A percentile compares a stretch with the other conserved stretches of the same genome.
Conservation (phyloP, 2,329 filamentous ascomycete genomes). For the Aspergillus proliferans region DNA sequence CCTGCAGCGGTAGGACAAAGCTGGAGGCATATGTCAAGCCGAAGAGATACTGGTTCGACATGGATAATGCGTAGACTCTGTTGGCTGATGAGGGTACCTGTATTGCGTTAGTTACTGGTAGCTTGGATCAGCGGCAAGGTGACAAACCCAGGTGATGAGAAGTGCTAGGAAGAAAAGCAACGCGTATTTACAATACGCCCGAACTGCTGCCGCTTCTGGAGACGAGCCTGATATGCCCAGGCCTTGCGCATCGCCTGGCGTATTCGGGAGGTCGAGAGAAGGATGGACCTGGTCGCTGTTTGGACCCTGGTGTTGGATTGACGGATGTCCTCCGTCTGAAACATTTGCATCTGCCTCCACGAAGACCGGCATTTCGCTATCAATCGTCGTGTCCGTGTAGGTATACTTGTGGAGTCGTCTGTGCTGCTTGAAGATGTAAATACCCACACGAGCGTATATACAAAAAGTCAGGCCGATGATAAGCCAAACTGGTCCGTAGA, state of each 20-base stretch:
- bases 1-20: slow-evolving; percentile 68
- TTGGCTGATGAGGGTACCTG: slow-evolving; percentile 64
- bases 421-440: neutral
- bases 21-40: slow-evolving; percentile 62
- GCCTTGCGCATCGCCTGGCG: neutral
- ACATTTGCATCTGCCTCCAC: neutral
- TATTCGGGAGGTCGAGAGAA: neutral
- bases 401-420: neutral
- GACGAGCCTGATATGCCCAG: neutral
- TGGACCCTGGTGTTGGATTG: neutral
- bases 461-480: slow-evolving; percentile 7
- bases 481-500: slow-evolving; percentile 49
- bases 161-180: slow-evolving; percentile 27
- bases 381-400: neutral
- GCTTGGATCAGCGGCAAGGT: neutral
- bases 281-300: neutral
- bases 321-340: neutral
- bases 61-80: slow-evolving; percentile 60
- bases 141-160: slow-evolving; percentile 27
- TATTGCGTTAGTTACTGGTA: neutral
- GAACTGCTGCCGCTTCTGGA: neutral
- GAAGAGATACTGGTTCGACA: slow-evolving; percentile 46
- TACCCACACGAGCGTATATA: slow-evolving; percentile 18
- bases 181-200: slow-evolving; percentile 5
- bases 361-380: neutral